Evolutionary conservation across 2,329 filamentous ascomycete genomes (phyloP), one percentile per base, ranked within the genome.

Genomic region (Penicillium sp.): DNA sequence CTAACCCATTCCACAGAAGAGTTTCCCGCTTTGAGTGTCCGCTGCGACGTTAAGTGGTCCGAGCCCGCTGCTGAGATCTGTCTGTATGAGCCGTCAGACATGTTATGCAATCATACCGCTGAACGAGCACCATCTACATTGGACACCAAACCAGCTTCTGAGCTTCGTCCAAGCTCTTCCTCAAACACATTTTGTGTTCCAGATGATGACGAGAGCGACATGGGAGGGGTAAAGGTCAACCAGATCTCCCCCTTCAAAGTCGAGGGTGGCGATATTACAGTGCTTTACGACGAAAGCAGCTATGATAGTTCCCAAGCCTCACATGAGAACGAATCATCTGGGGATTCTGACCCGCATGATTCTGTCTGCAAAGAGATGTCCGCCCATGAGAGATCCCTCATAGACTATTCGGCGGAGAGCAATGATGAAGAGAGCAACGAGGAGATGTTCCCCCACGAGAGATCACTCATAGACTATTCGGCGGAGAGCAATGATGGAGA

Each of bases 161-260:
- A 53, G 31, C 58, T 55, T 47, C 15, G 34, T 45, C 39, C 49
- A 15, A 41, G 25, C 17, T 51, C 59, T 11, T 60, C 70, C 2
- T 71, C 65, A 25, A 79, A 79, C 57, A 77, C 72, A 12, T 80
- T 79, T 58, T 69, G 68, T 51, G 76, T 78, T 7, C 76, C 78
- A 14, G 76, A 78, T 15, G 75, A 75, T 28, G 76, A 75, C 25
- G 76, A 79, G 31, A 74, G 74, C 38, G 69, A 73, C 51, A 55
- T 67, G 5, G 69, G 66, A 42, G 59, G 65, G 25, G 5, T 59
- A 10, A 17, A 45, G 25, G 20, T 20, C 5, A 43, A 35, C 11
- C 35, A 52, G 14, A n/a, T n/a, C 17, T 2, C 12, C 14, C 8
- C 20, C 35, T 35, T 38, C 37, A 39, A 52, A 12, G n/a, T 49